phyloP scores from a whole-genome alignment of 2,329 filamentous ascomycete species.

The Tolypocladium inflatum region DNA sequence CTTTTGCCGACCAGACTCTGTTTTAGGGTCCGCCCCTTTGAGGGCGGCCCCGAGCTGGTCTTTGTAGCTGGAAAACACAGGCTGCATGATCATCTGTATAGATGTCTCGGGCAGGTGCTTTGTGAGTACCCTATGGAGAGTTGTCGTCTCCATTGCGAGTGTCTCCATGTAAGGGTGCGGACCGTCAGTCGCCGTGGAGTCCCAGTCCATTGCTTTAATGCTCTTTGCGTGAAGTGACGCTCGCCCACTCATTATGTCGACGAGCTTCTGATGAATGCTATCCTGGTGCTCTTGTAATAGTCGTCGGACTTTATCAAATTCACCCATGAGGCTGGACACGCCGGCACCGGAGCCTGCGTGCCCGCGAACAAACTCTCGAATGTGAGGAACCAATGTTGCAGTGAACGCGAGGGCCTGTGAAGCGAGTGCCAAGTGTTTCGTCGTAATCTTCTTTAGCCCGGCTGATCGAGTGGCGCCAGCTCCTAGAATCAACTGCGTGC shows the following conservation, averaged over 20 bases:
- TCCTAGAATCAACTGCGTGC: conserved; percentile 91
- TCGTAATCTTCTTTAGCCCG: conserved; percentile 91
- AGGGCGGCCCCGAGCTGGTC: conserved; percentile 70
- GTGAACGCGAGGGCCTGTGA: conserved; percentile 85
- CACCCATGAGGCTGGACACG: conserved; percentile 55
- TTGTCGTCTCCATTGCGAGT: conserved; percentile 75
- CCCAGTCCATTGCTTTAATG: conserved; percentile 70
- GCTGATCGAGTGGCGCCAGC: conserved; percentile 84
- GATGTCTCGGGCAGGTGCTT: conserved; percentile 72
- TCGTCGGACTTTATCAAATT: conserved; percentile 82
- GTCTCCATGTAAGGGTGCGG: conserved; percentile 76
- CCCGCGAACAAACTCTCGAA: conserved; percentile 82
- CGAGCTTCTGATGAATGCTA: conserved; percentile 84
- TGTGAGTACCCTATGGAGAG: conserved; percentile 71
- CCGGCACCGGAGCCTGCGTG: conserved; percentile 49
- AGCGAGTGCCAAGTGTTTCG: conserved; percentile 86
- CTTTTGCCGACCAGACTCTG: conserved; percentile 61
- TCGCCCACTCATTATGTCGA: conserved; percentile 82
- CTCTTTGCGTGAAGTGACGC: conserved; percentile 64
- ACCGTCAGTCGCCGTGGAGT: conserved; percentile 31
- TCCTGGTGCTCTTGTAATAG: conserved; percentile 83
- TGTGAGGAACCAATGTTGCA: conserved; percentile 76
- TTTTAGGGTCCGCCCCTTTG: conserved; percentile 53
- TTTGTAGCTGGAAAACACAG: conserved; percentile 74
- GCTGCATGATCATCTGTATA: conserved; percentile 74